Conservation (phyloP, 345 rosid genomes). For the Geranium brycei region DNA sequence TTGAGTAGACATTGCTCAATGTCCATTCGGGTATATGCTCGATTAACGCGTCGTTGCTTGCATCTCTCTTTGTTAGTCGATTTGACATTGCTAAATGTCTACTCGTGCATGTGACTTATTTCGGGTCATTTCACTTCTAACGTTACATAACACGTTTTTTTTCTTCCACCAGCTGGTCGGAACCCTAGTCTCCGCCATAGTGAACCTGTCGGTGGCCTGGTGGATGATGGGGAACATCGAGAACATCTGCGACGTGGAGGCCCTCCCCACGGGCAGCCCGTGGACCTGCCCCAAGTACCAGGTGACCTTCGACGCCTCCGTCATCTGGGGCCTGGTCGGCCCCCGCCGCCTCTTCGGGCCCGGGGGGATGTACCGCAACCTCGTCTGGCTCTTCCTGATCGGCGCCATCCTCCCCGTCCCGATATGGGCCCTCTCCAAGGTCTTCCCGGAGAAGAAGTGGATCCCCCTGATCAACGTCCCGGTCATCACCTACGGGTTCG, state of each 20-base stretch:
- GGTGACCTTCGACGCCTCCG: constrained; percentile 93
- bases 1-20: too few relatives aligned
- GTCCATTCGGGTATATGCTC: too few relatives aligned
- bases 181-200: constrained; percentile 60
- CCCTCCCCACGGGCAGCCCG: constrained; percentile 68
- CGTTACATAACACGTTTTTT: not conserved
- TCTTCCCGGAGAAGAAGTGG: constrained; percentile 90
- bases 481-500: constrained; percentile 87
- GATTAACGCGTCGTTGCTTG: too few relatives aligned
- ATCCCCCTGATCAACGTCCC: constrained; percentile 90
- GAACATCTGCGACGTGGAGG: constrained; percentile 67
- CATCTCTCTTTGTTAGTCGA: too few relatives aligned
- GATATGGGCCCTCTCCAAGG: constrained; percentile 68
- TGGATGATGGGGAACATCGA: constrained; percentile 94
- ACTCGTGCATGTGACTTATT: too few relatives aligned
- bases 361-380: constrained; percentile 79
- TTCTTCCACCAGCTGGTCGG: constrained; percentile 48
- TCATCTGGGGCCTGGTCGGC: constrained; percentile 94
- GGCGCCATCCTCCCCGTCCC: constrained; percentile 96
- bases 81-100: too few relatives aligned
- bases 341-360: constrained; percentile 80
- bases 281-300: constrained; percentile 99
- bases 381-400: constrained; percentile 86
- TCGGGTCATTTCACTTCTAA: too few relatives aligned
- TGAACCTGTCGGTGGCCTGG: constrained; percentile 96